phyloP scores from a whole-genome alignment of 768 basidiomycete genomes.

The Lyophyllum atratum region DNA sequence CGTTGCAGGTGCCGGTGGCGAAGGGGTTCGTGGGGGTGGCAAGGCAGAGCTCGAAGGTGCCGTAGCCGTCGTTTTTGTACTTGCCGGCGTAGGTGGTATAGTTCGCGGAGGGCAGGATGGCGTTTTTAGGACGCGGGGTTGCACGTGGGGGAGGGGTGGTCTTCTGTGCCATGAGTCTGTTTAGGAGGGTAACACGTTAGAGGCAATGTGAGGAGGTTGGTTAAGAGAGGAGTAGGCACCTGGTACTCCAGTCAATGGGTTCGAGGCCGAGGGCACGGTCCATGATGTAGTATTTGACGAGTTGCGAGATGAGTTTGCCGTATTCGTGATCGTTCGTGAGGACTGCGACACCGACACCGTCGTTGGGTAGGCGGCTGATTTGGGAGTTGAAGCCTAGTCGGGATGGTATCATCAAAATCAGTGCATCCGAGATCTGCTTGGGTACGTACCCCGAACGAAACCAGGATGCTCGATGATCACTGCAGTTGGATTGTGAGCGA shows the following conservation, averaged over 20 bases:
- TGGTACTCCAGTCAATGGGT: slow-evolving; percentile 26
- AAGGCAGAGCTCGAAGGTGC: slow-evolving; percentile 23
- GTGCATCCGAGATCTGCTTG: background rate
- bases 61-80: slow-evolving; percentile 25
- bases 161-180: slow-evolving; percentile 5
- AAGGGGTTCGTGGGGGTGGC: slow-evolving; percentile 1
- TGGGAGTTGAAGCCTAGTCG: slow-evolving; percentile 11
- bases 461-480: slow-evolving; percentile 10
- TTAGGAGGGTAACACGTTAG: background rate
- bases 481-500: background rate
- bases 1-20: slow-evolving; percentile 4
- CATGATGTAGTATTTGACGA: slow-evolving; percentile 26
- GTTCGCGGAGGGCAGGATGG: slow-evolving; percentile 16
- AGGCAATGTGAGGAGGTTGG: background rate
- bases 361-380: slow-evolving; percentile 16
- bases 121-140: slow-evolving; percentile 16
- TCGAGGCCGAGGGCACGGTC: slow-evolving; percentile 23
- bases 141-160: slow-evolving; percentile 7
- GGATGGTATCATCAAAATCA: background rate
- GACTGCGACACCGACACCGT: slow-evolving; percentile 24
- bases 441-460: slow-evolving; percentile 6
- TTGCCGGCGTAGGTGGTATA: slow-evolving; percentile 21
- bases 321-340: slow-evolving; percentile 28
- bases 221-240: slow-evolving; percentile 9
- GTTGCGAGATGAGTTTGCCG: slow-evolving; percentile 17